These are phyloP conservation scores for Marasmius sp. DNA, from an alignment of 1,284 basidiomycete species.

Conservation along the genomic window DNA sequence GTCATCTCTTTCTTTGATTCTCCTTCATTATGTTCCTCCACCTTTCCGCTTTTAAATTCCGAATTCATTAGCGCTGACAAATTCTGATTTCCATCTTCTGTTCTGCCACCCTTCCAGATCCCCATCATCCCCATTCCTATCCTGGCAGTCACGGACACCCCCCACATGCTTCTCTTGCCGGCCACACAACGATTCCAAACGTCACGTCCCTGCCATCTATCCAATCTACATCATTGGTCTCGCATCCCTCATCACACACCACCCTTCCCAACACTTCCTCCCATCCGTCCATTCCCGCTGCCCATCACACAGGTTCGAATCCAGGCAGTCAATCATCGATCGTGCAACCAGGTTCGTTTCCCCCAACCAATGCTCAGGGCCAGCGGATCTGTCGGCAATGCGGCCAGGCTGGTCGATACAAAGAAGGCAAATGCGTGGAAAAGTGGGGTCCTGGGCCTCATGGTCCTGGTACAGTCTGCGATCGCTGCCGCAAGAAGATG, in stretches of 20 bases:
- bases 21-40: background rate
- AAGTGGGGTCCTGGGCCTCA: constrained; percentile 85
- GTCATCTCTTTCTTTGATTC: background rate
- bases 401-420: constrained; percentile 54
- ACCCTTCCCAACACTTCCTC: background rate
- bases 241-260: background rate
- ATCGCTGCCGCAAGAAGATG: constrained; percentile 85
- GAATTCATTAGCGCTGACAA: background rate
- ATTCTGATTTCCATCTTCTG: background rate
- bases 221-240: background rate
- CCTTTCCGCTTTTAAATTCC: background rate
- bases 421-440: constrained; percentile 82
- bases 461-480: constrained; percentile 81
- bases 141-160: background rate
- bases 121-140: background rate
- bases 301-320: constrained; percentile 4
- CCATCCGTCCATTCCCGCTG: constrained; percentile 13
- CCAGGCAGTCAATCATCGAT: constrained; percentile 9
- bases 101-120: background rate
- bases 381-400: constrained; percentile 77
- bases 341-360: constrained; percentile 33
- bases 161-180: background rate
- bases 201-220: background rate
- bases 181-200: background rate
- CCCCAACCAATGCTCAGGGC: constrained; percentile 59